Base-by-base conservation (phyloP, 768 basidiomycete genomes). In the Mycena vitilis region DNA sequence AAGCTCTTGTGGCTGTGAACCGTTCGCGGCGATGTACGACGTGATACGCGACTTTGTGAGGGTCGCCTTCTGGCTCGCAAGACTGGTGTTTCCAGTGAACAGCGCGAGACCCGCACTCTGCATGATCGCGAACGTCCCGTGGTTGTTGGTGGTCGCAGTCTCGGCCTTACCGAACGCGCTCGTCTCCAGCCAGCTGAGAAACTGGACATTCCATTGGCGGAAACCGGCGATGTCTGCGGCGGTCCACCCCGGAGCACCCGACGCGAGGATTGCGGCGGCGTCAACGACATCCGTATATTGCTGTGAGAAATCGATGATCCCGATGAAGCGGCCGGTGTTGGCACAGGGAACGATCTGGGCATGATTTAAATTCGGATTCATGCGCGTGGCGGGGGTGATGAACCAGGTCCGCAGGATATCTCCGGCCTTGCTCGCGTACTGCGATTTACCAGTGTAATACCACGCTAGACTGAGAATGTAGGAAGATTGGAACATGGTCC, bases 341-440 rank as follows among this genome's bases (percentile, higher is more conserved):
- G 45, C 68, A 45, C 60, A 70, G 20, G 68, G 63, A 36, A 70
- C 40, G 20, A 81, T 69, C 65, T 82, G 81, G 8, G 78, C 75
- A 66, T 79, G 84, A 68, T 83, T 73, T 23, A 85, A 70, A 71
- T 81, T 80, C 1, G 83, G 84, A 51, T 81, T 83, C 82, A 84
- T 83, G 34, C 63, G 69, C 16, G 83, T 84, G 13, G 70, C 74
- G 10, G 71, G 48, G 61, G 81, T 72, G 42, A 83, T 48, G 75
- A 85, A 85, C 81, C 82, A 84, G 10, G 83, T 80, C 42, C 79
- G 66, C 67, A 84, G 69, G 66, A 75, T 78, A 6, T 70, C 65
- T 5, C 75, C 79, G 23, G 76, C 79, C 60, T 78, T 76, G 34
- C 63, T 61, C 6, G 81, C 73, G 71, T 83, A 84, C 37, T 63